These are phyloP conservation scores for Boletus rubroflammeus DNA, from an alignment of 768 basidiomycete genomes.

Conservation along the genomic window DNA sequence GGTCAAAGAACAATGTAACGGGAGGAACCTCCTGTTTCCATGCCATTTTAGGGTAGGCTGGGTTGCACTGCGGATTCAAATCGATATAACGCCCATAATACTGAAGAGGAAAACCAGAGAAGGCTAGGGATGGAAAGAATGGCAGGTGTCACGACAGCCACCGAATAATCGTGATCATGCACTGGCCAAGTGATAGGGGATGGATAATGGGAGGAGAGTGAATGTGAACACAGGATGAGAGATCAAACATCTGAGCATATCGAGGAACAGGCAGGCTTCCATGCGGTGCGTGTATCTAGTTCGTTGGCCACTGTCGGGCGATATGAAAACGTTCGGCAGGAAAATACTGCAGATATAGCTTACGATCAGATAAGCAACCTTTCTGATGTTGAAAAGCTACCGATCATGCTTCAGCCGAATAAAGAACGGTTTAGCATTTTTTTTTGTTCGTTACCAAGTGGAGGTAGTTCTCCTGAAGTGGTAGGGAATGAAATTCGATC, in stretches of 20 bases:
- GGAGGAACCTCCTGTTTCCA: slow-evolving; percentile 16
- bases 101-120: slow-evolving; percentile 10
- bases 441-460: slow-evolving; percentile 17
- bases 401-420: slow-evolving; percentile 17
- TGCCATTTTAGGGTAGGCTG: slow-evolving; percentile 15
- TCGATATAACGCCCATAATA: slow-evolving; percentile 17
- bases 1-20: slow-evolving; percentile 8
- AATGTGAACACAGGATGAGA: slow-evolving; percentile 2
- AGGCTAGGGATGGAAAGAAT: slow-evolving; percentile 3
- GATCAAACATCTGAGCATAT: slow-evolving; percentile 15
- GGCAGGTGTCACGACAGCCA: neutral
- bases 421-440: slow-evolving; percentile 7
- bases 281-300: slow-evolving; percentile 10
- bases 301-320: slow-evolving; percentile 17
- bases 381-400: slow-evolving; percentile 23
- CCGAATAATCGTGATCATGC: slow-evolving; percentile 1
- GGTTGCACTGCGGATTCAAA: slow-evolving; percentile 7
- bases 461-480: slow-evolving; percentile 18
- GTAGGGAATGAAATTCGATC: neutral
- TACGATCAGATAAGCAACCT: slow-evolving; percentile 22
- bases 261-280: slow-evolving; percentile 11
- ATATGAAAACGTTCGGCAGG: slow-evolving; percentile 25
- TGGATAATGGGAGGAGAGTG: neutral
- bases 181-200: neutral
- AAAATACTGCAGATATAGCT: slow-evolving; percentile 11